Evolutionary conservation across 2,329 filamentous ascomycete genomes (phyloP).

Genomic region (Aspergillus proliferans): DNA sequence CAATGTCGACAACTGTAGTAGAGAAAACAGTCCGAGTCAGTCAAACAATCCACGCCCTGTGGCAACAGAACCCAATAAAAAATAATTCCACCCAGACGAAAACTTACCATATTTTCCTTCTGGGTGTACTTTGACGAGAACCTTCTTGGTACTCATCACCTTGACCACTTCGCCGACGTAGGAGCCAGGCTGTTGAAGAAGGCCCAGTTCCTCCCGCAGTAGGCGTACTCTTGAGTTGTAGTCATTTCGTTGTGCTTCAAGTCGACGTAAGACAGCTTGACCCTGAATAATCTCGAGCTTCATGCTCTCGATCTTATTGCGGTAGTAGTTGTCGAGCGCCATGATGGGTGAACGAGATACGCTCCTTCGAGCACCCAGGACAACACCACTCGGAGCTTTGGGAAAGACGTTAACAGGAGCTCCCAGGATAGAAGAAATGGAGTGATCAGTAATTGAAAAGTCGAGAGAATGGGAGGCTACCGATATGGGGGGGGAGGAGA

Average conservation of each 20-base stretch:
- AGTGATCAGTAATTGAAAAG: background rate
- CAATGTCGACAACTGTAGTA: slow-evolving; percentile 78
- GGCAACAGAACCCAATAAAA: background rate
- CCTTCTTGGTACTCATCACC: slow-evolving; percentile 99
- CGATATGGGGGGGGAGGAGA: background rate
- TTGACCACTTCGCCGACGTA: slow-evolving; percentile 99
- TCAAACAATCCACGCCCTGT: background rate
- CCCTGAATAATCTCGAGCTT: slow-evolving; percentile 99
- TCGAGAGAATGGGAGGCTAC: background rate
- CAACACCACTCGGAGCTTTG: background rate
- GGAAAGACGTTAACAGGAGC: background rate
- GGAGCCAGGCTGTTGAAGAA: slow-evolving; percentile 93
- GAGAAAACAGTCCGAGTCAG: slow-evolving; percentile 5
- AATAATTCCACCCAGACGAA: slow-evolving; percentile 4
- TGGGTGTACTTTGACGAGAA: slow-evolving; percentile 96
- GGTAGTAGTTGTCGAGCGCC: slow-evolving; percentile 99
- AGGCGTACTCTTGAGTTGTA: slow-evolving; percentile 97
- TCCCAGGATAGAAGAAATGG: background rate
- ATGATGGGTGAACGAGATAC: slow-evolving; percentile 54
- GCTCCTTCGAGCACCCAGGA: slow-evolving; percentile 13
- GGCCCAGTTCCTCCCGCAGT: slow-evolving; percentile 86
- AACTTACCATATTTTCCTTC: slow-evolving; percentile 96
- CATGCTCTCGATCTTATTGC: slow-evolving; percentile 99
- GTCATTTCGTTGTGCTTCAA: slow-evolving; percentile 97
- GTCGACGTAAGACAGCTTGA: slow-evolving; percentile 84